These are phyloP conservation scores for Picea mariana DNA, from an alignment of 83 land plant species.

Conservation along the genomic window DNA sequence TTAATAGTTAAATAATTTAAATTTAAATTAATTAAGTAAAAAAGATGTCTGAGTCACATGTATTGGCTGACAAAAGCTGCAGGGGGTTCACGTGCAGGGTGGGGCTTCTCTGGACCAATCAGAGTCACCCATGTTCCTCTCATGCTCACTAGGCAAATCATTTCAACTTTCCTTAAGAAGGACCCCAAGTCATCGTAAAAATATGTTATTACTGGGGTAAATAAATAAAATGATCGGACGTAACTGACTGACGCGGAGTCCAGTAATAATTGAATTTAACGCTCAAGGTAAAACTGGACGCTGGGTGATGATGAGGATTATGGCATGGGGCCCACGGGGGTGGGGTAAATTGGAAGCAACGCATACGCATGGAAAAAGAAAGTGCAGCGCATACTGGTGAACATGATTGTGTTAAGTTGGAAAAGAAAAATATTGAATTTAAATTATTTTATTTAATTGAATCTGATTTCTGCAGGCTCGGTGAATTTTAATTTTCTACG, in stretches of 20 bases:
- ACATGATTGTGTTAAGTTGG: neutral
- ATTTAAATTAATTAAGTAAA: neutral
- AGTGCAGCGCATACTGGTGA: neutral
- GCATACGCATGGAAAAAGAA: neutral
- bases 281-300: neutral
- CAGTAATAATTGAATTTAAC: neutral
- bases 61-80: constrained; percentile 14
- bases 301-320: neutral
- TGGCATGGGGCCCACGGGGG: neutral
- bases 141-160: neutral
- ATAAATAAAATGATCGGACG: neutral
- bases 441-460: neutral
- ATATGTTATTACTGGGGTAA: too few species aligned
- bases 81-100: constrained; percentile 12
- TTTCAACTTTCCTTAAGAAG: neutral
- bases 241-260: too few species aligned
- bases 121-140: neutral
- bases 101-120: neutral
- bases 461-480: too few species aligned
- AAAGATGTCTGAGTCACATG: constrained; percentile 6
- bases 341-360: constrained; percentile 8
- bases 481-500: too few species aligned
- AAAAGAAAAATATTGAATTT: neutral
- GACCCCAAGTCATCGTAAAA: neutral
- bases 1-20: neutral